Evolutionary conservation across 129 eudicot genomes (phyloP), one percentile per base, ranked within the genome.

Genomic region (Mikania micrantha): DNA sequence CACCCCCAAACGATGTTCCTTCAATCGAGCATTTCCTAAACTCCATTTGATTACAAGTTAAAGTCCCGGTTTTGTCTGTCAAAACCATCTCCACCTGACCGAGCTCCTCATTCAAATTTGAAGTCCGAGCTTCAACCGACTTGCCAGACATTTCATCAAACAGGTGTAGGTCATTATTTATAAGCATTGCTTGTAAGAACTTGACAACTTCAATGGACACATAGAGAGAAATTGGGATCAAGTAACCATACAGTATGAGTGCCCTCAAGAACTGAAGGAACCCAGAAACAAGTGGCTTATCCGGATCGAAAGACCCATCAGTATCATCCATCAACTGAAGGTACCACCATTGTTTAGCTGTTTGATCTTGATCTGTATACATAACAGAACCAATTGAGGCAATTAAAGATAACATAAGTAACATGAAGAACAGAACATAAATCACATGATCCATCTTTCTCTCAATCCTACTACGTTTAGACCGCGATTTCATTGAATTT

Each of bases 41-140:
- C 66, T 83, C 87, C 87, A 83, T 83, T 19, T 79, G 84, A 59
- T 83, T 83, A 62, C 87, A 83, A 54, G 87, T 83, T 63, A 83
- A 83, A 21, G 87, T 83, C 73, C 87, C 87, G 0, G 87, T 83
- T 67, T 83, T 83, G 19, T 83, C 87, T 4, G 79, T 60, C 64
- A 83, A 72, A 42, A 83, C 75, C 69, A 83, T 79, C 61, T 83
- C 87, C 2, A 83, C 87, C 60, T 83, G 87, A 47, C 87, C 84
- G 11, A 79, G 84, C 53, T 83, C 87, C 78, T 83, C 87, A 19
- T 83, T 83, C 74, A 83, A 62, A 72, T 83, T 83, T 8, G 87
- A 83, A 16, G 87, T 83, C 57, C 84, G 53, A 6, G 87, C 83
- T 40, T 79, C 81, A 45, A 83, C 87, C 0, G 77, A 63, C 22